Base-by-base conservation (phyloP, 441 rosid species). In the Adansonia grandidieri region DNA sequence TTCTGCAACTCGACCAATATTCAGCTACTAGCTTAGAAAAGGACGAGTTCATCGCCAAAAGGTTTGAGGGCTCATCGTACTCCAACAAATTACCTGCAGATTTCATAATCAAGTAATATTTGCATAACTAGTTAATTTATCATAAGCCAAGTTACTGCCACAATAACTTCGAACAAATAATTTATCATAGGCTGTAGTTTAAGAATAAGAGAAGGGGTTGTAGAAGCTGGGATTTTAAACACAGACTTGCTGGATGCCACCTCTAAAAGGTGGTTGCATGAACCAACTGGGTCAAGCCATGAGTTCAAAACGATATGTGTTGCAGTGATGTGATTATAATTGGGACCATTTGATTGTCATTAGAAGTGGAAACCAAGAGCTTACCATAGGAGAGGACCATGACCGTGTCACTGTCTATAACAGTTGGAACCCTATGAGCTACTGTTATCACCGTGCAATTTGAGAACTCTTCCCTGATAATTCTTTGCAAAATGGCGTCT, bases 331-430 rank as follows among this genome's bases (percentile, higher is more conserved):
- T 20, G 22, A 58, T 61, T 62, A 4, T 61, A 56, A 32, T 2
- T 58, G 10, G 54, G 40, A 19, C 57, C 17, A 15, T 0, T 71
- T 73, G 67, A 62, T 24, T 11, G 45, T 53, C 20, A 17, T 51
- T n/a, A 60, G 20, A 24, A 42, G 54, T 51, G 24, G 68, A 42
- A 71, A 20, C 47, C 24, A 50, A 74, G 73, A 53, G 48, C 78
- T 74, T 81, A 89, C 94, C 97, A 80, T 79, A 87, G 22, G 97
- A 94, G 66, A 94, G 93, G 82, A 93, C 97, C 95, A 94, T 85
- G 87, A 93, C 97, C 96, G 90, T 89, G 85, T 93, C 95, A 82
- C 95, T 93, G 76, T 94, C 95, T 66, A 94, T 86, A 44, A 94
- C 95, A 9, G 98, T 92, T 47, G 93, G 98, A 54, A 94, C 94